These are phyloP conservation scores for Lasiosphaeria hispida DNA, from an alignment of 495 filamentous ascomycete species.

Conservation along the genomic window DNA sequence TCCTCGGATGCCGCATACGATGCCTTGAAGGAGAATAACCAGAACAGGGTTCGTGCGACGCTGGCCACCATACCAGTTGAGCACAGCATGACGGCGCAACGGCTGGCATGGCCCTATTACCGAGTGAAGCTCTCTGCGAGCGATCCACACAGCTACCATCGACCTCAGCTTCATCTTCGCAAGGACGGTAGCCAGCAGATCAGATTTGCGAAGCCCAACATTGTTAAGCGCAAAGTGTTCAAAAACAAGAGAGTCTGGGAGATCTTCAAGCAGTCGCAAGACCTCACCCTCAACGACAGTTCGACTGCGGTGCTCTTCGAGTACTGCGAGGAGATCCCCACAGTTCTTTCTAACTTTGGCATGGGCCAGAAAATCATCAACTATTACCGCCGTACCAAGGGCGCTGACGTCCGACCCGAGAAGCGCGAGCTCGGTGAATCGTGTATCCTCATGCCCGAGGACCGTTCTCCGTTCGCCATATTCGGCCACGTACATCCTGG, in stretches of 20 bases:
- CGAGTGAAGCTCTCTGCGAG: slow-evolving; percentile 73
- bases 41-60: slow-evolving; percentile 89
- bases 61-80: slow-evolving; percentile 82
- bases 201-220: slow-evolving; percentile 57
- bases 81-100: slow-evolving; percentile 85
- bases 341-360: slow-evolving; percentile 88
- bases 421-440: slow-evolving; percentile 74
- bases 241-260: slow-evolving; percentile 72
- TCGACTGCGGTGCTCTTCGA: slow-evolving; percentile 83
- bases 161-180: slow-evolving; percentile 64
- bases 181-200: slow-evolving; percentile 51
- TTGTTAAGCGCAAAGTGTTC: slow-evolving; percentile 75
- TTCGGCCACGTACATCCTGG: slow-evolving; percentile 92
- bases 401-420: slow-evolving; percentile 58
- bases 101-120: slow-evolving; percentile 92
- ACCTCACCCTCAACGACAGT: slow-evolving; percentile 83
- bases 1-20: slow-evolving; percentile 96
- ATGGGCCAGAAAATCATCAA: slow-evolving; percentile 96
- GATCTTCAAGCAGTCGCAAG: slow-evolving; percentile 69
- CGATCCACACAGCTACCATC: slow-evolving; percentile 88
- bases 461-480: slow-evolving; percentile 91
- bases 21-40: slow-evolving; percentile 91
- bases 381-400: slow-evolving; percentile 86
- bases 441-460: slow-evolving; percentile 80
- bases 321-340: slow-evolving; percentile 92